A percentile compares a stretch with the other conserved stretches of the same genome.
Conservation (phyloP, 1,284 basidiomycete species). For the Anthracocystis setariae region DNA sequence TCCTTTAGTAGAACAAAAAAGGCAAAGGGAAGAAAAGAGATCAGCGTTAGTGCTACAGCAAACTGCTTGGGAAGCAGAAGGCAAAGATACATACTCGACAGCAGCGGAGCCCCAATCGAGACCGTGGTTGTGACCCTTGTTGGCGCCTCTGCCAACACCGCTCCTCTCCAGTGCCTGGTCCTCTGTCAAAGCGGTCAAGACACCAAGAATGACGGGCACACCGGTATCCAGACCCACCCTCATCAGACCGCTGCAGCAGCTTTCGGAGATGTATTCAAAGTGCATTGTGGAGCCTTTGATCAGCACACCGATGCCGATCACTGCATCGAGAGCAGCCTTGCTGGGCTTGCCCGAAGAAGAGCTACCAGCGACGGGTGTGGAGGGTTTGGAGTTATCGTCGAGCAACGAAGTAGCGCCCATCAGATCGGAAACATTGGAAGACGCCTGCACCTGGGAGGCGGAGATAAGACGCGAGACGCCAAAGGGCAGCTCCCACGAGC, state of each 20-base stretch:
- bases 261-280: conserved; percentile 86
- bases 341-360: conserved; percentile 16
- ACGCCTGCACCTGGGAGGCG: conserved; percentile 82
- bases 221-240: conserved; percentile 89
- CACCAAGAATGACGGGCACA: conserved; percentile 95
- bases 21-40: not conserved
- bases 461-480: conserved; percentile 73
- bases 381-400: conserved; percentile 42
- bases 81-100: conserved; percentile 75
- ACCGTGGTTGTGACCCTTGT: conserved; percentile 89
- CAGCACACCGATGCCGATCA: conserved; percentile 95
- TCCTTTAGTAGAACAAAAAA: conserved; percentile 23
- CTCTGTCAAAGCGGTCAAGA: conserved; percentile 90
- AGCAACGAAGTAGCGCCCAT: conserved; percentile 74
- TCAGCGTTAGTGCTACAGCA: not conserved
- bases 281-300: conserved; percentile 78
- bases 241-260: conserved; percentile 92
- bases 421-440: conserved; percentile 78
- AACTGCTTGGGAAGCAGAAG: not conserved
- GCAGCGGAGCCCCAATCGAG: conserved; percentile 96
- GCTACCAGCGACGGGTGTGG: conserved; percentile 10
- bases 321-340: conserved; percentile 76
- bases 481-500: conserved; percentile 69
- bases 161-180: conserved; percentile 93
- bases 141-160: conserved; percentile 75